phyloP scores from a whole-genome alignment of 768 basidiomycete species.

The Calvatia gigantea region DNA sequence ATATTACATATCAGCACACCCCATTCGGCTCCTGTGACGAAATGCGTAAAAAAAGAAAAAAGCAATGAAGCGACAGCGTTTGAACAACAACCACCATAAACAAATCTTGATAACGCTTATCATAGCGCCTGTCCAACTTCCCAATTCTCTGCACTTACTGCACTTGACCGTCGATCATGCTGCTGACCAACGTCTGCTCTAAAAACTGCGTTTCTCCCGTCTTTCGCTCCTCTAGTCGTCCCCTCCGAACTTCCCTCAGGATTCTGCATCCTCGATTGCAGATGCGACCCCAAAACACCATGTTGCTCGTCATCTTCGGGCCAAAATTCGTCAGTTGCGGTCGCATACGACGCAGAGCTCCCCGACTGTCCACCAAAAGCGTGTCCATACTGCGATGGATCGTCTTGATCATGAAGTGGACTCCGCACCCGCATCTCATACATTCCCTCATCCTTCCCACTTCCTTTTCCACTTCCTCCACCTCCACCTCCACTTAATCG shows the following conservation, averaged over 20 bases:
- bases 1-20: constrained; percentile 13
- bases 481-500: constrained; percentile 12
- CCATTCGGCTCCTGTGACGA: neutral
- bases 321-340: constrained; percentile 42
- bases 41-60: neutral
- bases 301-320: constrained; percentile 20
- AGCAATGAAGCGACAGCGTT: constrained; percentile 12
- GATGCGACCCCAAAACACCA: neutral
- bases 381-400: constrained; percentile 11
- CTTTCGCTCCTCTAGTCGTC: constrained; percentile 18
- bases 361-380: constrained; percentile 26
- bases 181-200: constrained; percentile 16
- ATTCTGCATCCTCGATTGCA: neutral
- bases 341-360: constrained; percentile 37
- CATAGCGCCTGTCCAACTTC: constrained; percentile 40
- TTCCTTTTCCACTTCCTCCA: neutral
- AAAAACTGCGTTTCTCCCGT: constrained; percentile 26
- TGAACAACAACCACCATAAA: constrained; percentile 12
- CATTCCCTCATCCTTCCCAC: constrained; percentile 17
- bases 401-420: constrained; percentile 13
- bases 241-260: neutral
- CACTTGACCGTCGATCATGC: constrained; percentile 25
- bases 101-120: constrained; percentile 20
- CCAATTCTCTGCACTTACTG: constrained; percentile 29
- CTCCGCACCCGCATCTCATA: constrained; percentile 40